Evolutionary conservation across 345 rosid genomes (phyloP), one percentile per base, ranked within the genome.

Genomic region (Iberis pinnata): DNA sequence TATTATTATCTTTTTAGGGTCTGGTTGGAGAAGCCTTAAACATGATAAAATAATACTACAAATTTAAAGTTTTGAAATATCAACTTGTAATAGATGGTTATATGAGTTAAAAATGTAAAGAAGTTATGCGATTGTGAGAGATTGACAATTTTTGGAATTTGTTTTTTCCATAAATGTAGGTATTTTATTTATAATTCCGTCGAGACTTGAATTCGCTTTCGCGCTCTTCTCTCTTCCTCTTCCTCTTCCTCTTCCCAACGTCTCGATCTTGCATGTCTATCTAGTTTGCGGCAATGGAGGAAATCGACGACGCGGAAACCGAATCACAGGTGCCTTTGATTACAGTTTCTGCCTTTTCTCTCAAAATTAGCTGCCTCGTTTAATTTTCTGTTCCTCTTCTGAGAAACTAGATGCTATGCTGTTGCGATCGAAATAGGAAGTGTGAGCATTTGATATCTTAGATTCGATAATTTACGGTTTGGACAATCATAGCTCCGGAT

Each of bases 281-380:
- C 44, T 62, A 37, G 29, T 32, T 24, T 12, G 8, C 43, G 8
- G 20, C 59, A 37, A 77, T 77, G 79, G 76, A 71, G 70, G 95
- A 88, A 61, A 75, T 72, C 60, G 90, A 80, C 75, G 88, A 84
- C 67, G 59, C 81, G 1, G 94, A 79, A 43, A 78, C 71, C 31
- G 70, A 64, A 18, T 61, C 84, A 51, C 82, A 88, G 95, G 95
- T 84, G 27, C 13, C 9, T 42, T 60, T 59, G 49, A 58, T 48
- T 22, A 0, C 18, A n/a, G 18, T 43, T 48, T 55, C 17, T 35
- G 14, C 19, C 2, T 42, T 15, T 13, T 20, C 44, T 64, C 51
- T 18, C 25, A 13, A 42, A 12, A 6, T 55, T 36, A 22, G 20
- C 29, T 2, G 8, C 8, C 8, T 14, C 61, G 46, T 41, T 36